Evolutionary conservation across 768 basidiomycete genomes (phyloP).

Genomic region (Gymnopilus dilepis): DNA sequence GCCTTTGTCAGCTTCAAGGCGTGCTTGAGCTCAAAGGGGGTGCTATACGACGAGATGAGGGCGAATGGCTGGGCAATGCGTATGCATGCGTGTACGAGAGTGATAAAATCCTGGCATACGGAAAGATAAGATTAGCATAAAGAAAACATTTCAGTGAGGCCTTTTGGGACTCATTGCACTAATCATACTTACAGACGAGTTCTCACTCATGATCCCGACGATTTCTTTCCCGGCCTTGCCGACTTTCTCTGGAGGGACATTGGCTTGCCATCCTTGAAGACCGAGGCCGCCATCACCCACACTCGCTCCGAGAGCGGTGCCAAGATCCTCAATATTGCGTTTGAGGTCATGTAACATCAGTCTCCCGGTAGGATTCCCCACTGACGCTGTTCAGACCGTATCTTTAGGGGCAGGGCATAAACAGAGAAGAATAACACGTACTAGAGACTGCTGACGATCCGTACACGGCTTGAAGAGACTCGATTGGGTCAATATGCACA

Average conservation of each 20-base stretch:
- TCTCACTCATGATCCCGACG: constrained; percentile 73
- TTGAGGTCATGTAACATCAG: constrained; percentile 54
- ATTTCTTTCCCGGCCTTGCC: constrained; percentile 47
- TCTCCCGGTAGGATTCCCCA: constrained; percentile 28
- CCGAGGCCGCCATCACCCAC: constrained; percentile 60
- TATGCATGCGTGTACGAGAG: constrained; percentile 38
- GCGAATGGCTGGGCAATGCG: constrained; percentile 38
- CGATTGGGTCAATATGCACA: constrained; percentile 54
- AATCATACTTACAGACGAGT: constrained; percentile 58
- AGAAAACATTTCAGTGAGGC: not conserved
- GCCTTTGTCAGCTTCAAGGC: constrained; percentile 38
- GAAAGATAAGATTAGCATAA: constrained; percentile 5
- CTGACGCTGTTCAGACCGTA: not conserved
- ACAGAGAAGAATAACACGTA: not conserved
- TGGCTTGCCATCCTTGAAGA: constrained; percentile 47
- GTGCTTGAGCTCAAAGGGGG: constrained; percentile 43
- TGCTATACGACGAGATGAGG: constrained; percentile 43
- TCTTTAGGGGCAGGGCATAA: not conserved
- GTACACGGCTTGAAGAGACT: constrained; percentile 7
- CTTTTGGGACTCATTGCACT: no score
- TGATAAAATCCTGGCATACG: constrained; percentile 40
- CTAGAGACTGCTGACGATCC: not conserved
- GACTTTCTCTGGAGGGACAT: constrained; percentile 47
- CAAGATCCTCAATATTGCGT: constrained; percentile 55
- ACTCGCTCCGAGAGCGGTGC: constrained; percentile 60